These are phyloP conservation scores for Candida xiaguanensis DNA, from an alignment of 805 yeast genomes.

Conservation along the genomic window DNA sequence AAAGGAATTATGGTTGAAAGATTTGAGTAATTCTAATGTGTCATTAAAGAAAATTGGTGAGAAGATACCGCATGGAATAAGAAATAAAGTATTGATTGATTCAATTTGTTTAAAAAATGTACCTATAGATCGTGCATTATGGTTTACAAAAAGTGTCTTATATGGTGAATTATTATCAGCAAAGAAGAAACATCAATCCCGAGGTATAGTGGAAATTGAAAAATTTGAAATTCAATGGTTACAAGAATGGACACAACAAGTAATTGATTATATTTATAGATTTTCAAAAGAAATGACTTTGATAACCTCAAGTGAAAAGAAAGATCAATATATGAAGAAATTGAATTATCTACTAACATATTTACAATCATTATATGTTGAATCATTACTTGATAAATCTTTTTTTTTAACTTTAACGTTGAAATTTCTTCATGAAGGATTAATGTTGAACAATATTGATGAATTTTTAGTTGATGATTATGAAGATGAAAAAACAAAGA, in stretches of 20 bases:
- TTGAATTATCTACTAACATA: conserved; percentile 60
- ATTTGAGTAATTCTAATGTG: conserved; percentile 63
- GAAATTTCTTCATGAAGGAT: conserved; percentile 41
- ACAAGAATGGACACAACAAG: conserved; percentile 87
- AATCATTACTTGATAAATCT: conserved; percentile 60
- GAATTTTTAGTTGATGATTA: conserved; percentile 15
- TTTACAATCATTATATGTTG: conserved; percentile 62
- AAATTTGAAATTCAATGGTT: conserved; percentile 60
- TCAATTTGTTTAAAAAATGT: conserved; percentile 63
- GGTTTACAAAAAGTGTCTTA: conserved; percentile 88
- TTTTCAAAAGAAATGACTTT: conserved; percentile 39
- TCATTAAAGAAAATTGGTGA: conserved; percentile 68
- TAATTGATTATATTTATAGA: conserved; percentile 56
- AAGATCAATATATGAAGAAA: conserved; percentile 42
- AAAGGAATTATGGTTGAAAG: conserved; percentile 80
- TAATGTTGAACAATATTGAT: conserved; percentile 28
- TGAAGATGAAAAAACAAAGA: conserved; percentile 2
- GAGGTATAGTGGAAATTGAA: conserved; percentile 11
- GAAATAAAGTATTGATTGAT: conserved; percentile 70
- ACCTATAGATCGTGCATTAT: conserved; percentile 78
- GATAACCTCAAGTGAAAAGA: conserved; percentile 25
- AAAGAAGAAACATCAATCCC: conserved; percentile 26
- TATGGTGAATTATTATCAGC: conserved; percentile 57
- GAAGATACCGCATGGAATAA: conserved; percentile 86
- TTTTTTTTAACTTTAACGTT: conserved; percentile 63